These are phyloP conservation scores for Aspergillus funiculosus DNA, from an alignment of 495 filamentous ascomycete species.

Conservation along the genomic window DNA sequence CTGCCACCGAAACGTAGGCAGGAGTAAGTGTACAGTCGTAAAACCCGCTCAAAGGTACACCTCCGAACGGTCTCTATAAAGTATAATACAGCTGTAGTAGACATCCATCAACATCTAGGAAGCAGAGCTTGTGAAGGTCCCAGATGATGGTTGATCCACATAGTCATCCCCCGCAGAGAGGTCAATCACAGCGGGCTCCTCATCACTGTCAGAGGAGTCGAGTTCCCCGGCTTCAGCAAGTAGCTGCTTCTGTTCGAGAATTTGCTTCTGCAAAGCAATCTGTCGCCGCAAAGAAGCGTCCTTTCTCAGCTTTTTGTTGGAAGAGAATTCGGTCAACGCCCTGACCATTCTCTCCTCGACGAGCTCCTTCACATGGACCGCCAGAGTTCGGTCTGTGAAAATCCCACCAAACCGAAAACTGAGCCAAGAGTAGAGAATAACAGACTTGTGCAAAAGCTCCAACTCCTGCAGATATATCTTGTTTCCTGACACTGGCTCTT, in stretches of 20 bases:
- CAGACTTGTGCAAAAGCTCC: slow-evolving; percentile 71
- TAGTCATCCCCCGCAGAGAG: slow-evolving; percentile 12
- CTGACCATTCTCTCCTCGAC: slow-evolving; percentile 73
- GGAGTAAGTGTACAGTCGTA: no score
- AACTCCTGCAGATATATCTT: slow-evolving; percentile 55
- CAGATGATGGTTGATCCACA: not conserved
- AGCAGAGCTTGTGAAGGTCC: no score
- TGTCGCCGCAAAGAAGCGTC: slow-evolving; percentile 39
- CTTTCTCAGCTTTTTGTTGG: slow-evolving; percentile 43
- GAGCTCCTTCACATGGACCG: slow-evolving; percentile 70
- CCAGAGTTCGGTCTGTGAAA: slow-evolving; percentile 70
- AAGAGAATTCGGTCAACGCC: slow-evolving; percentile 52
- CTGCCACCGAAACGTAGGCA: no score
- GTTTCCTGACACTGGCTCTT: slow-evolving; percentile 37
- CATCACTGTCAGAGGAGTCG: slow-evolving; percentile 13
- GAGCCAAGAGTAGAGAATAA: slow-evolving; percentile 87
- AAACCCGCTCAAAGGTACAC: no score
- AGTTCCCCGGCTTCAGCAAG: slow-evolving; percentile 17
- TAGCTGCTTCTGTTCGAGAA: slow-evolving; percentile 24
- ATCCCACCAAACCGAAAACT: slow-evolving; percentile 66
- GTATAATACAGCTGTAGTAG: no score
- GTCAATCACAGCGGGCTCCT: slow-evolving; percentile 9
- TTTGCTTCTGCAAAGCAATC: slow-evolving; percentile 39
- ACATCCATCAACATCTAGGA: no score
- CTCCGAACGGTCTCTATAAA: no score